phyloP scores from a whole-genome alignment of 179 eudicot genomes.

The Silene coronaria region DNA sequence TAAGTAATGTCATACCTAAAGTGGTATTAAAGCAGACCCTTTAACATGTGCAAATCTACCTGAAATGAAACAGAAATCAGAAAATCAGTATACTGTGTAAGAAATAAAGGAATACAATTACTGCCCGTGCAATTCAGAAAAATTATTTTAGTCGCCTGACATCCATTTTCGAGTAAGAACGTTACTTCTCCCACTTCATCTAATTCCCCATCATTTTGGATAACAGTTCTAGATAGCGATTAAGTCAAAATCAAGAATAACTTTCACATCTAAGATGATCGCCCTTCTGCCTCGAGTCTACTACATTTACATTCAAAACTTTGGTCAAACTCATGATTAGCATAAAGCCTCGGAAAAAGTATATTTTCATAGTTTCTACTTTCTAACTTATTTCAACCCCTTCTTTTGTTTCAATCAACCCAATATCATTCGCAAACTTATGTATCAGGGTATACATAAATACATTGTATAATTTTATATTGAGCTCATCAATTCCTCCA shows the following conservation, averaged over 20 bases:
- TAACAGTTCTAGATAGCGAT: too few species aligned
- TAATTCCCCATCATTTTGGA: too few species aligned
- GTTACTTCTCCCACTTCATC: too few species aligned
- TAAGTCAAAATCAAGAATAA: too few species aligned
- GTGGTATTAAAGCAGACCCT: not conserved
- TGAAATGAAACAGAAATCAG: not conserved
- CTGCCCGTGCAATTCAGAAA: too few species aligned
- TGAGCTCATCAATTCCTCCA: not conserved
- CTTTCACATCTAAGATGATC: not conserved
- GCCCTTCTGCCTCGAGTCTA: too few species aligned
- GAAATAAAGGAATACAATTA: too few species aligned
- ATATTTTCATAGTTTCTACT: not conserved
- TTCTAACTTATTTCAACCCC: not conserved
- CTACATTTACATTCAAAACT: not conserved
- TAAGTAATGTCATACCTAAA: not conserved
- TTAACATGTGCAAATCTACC: not conserved
- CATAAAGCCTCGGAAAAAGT: not conserved
- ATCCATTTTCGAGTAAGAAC: too few species aligned
- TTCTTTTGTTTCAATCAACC: not conserved
- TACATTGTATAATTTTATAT: not conserved
- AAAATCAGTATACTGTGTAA: too few species aligned
- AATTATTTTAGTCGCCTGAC: too few species aligned
- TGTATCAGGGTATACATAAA: not conserved
- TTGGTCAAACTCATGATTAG: not conserved
- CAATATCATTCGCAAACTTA: not conserved